phyloP scores from a whole-genome alignment of 2,329 filamentous ascomycete genomes.

The Ophiocordyceps camponoti-floridani region DNA sequence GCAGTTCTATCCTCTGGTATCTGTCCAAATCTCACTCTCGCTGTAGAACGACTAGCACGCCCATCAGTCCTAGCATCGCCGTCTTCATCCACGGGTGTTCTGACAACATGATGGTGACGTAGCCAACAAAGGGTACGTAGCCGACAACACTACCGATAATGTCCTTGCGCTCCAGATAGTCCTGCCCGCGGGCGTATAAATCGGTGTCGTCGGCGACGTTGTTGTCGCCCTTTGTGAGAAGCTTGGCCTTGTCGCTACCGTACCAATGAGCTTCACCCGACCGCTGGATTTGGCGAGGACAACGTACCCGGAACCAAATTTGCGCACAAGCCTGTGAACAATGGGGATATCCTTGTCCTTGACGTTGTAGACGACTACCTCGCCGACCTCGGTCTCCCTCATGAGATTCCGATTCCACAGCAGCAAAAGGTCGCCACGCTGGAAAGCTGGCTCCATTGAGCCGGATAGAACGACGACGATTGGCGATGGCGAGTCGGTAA shows the following conservation, averaged over 20 bases:
- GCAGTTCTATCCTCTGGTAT: not conserved
- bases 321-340: slow-evolving; percentile 78
- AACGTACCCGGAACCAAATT: slow-evolving; percentile 40
- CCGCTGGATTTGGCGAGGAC: too few species aligned
- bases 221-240: slow-evolving; percentile 96
- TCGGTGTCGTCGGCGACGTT: slow-evolving; percentile 88
- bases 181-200: slow-evolving; percentile 65
- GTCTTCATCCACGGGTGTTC: slow-evolving; percentile 97
- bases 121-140: slow-evolving; percentile 89
- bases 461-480: slow-evolving; percentile 74
- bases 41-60: slow-evolving; percentile 79
- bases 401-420: slow-evolving; percentile 55
- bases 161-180: slow-evolving; percentile 71
- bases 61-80: slow-evolving; percentile 88
- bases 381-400: slow-evolving; percentile 35
- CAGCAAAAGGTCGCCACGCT: slow-evolving; percentile 58
- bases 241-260: slow-evolving; percentile 38
- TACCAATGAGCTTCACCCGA: not conserved
- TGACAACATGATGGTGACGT: slow-evolving; percentile 87
- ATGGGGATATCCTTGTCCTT: slow-evolving; percentile 93
- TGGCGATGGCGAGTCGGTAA: slow-evolving; percentile 56
- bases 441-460: slow-evolving; percentile 72
- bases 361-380: slow-evolving; percentile 58
- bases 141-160: slow-evolving; percentile 86
- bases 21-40: slow-evolving; percentile 41